A percentile compares a stretch with the other conserved stretches of the same genome.
These are phyloP conservation scores for Globisporangium viniferum DNA, from an alignment of 352 stramenopile species.

Conservation along the genomic window DNA sequence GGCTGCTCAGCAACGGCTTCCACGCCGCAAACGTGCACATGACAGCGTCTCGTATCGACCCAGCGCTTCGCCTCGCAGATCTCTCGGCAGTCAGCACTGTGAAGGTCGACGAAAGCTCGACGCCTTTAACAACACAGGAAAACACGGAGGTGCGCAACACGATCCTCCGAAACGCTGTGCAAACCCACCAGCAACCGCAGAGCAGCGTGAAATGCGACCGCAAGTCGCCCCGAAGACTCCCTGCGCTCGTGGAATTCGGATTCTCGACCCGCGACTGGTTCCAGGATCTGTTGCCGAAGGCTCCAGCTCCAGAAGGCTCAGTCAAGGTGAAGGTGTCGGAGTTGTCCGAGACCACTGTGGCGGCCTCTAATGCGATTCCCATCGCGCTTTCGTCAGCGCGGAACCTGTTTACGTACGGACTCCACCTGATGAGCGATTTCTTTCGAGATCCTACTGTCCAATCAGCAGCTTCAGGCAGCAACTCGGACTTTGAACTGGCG, in stretches of 20 bases:
- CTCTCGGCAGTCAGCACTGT: slow-evolving; percentile 9
- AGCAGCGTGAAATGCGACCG: slow-evolving; percentile 8
- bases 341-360: slow-evolving; percentile 9
- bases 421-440: slow-evolving; percentile 43
- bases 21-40: slow-evolving; percentile 50
- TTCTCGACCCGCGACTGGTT: slow-evolving; percentile 55
- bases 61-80: slow-evolving; percentile 30
- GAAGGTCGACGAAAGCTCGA: neutral
- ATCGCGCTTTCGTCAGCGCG: slow-evolving; percentile 25
- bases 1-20: slow-evolving; percentile 66
- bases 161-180: slow-evolving; percentile 36
- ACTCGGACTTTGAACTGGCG: slow-evolving; percentile 25
- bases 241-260: slow-evolving; percentile 42
- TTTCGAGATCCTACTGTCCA: slow-evolving; percentile 30
- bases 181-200: slow-evolving; percentile 16
- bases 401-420: slow-evolving; percentile 25
- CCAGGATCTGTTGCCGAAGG: slow-evolving; percentile 26
- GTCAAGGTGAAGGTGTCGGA: slow-evolving; percentile 19
- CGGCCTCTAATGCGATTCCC: slow-evolving; percentile 16
- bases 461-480: slow-evolving; percentile 12
- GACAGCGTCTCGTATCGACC: slow-evolving; percentile 18
- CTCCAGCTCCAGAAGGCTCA: slow-evolving; percentile 15
- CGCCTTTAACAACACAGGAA: slow-evolving; percentile 2
- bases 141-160: slow-evolving; percentile 22
- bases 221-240: slow-evolving; percentile 41